Evolutionary conservation across 202 grass and related monocot genomes (phyloP).

Genomic region (Panicum virgatum): DNA sequence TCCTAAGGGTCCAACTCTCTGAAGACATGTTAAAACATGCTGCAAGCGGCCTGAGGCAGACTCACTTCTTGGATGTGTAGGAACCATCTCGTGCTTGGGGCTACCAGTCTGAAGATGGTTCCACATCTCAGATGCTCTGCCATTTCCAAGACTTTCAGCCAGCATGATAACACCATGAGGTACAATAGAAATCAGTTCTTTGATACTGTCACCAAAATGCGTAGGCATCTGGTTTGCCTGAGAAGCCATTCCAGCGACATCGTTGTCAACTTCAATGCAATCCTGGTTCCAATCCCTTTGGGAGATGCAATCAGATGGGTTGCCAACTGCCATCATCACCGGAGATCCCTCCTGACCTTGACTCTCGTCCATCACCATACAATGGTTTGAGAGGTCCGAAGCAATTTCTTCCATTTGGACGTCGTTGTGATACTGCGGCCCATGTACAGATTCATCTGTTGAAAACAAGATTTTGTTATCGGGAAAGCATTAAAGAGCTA

Average conservation of each 20-base stretch:
- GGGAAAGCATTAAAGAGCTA: not conserved
- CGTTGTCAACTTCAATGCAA: not conserved
- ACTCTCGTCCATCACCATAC: not conserved
- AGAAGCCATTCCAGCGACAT: not conserved
- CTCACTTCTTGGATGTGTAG: not conserved
- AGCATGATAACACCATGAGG: slow-evolving; percentile 13
- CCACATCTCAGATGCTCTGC: not conserved
- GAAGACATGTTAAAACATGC: slow-evolving; percentile 22
- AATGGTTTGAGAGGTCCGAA: not conserved
- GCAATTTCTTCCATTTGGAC: slow-evolving; percentile 15
- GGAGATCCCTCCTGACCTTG: not conserved
- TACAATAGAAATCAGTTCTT: not conserved
- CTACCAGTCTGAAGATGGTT: not conserved
- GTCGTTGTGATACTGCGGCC: not conserved
- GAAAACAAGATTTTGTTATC: slow-evolving; percentile 1
- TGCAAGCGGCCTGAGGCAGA: not conserved
- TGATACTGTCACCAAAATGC: not conserved
- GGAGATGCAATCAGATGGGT: not conserved
- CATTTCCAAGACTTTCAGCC: not conserved
- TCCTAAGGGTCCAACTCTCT: slow-evolving; percentile 8
- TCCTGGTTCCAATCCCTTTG: not conserved
- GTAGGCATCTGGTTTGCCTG: not conserved
- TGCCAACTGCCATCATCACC: not conserved
- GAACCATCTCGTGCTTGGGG: not conserved
- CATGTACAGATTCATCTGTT: slow-evolving; percentile 37